Evolutionary conservation across 2,329 filamentous ascomycete species (phyloP), one percentile per base, ranked within the genome.

Genomic region (Chrysoporthe puriensis): DNA sequence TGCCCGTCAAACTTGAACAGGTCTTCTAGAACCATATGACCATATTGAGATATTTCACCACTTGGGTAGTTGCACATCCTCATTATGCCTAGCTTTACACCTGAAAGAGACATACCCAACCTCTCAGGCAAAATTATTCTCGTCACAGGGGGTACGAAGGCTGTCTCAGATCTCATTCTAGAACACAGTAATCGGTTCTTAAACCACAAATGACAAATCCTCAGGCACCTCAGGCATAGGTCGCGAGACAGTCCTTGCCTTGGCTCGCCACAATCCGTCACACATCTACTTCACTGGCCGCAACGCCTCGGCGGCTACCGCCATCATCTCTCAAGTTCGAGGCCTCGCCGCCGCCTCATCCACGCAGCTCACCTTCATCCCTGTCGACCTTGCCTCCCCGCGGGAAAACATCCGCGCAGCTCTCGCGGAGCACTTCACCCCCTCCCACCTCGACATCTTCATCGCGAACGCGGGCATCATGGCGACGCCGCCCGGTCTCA

Each of bases 261-360:
- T 84, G 8, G 77, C 80, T 14, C 76, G 77, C 63, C 81, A 83
- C 70, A 61, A 77, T n/a, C 84, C 86, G 18, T 75, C 78, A 2
- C 80, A 84, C 62, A 84, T 88, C 66, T 86, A 84, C 75, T 79
- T 88, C 64, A 83, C 79, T n/a, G 84, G 83, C 1, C 82, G 84
- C 44, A 83, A 78, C 44, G 76, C 73, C 61, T 79, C 83, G 71
- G 81, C 81, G 9, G 79, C 76, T 18, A 76, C 79, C 26, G 78
- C 79, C 14, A 80, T 85, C 32, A 75, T 79, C 40, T 13, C 50
- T 16, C 50, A 54, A 14, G 50, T 21, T 13, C 44, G 44, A 48
- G 44, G 7, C 44, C 44, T 48, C 44, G n/a, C n/a, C 8, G 3
- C 50, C 8, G 2, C n/a, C 50, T 13, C 50, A 9, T 46, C 44